Evolutionary conservation across 306 rosid genomes (phyloP).

Genomic region (Chamaecrista fasciculata): DNA sequence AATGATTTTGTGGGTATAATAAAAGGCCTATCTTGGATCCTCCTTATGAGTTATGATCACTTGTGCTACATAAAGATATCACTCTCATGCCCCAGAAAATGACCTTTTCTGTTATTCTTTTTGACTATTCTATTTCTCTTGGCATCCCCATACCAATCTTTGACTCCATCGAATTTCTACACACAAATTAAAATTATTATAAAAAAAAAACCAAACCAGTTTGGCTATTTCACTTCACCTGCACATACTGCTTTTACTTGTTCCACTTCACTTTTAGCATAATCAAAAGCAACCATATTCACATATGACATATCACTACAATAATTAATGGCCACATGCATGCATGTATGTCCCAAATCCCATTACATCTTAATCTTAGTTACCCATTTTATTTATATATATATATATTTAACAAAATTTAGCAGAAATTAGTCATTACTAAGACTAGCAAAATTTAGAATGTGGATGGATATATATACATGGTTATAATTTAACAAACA

Average conservation of each 20-base stretch:
- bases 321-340: slow-evolving; percentile 18
- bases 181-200: slow-evolving; percentile 20
- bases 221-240: too few relatives aligned
- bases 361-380: background rate
- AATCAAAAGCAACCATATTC: slow-evolving; percentile 29
- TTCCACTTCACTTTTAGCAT: slow-evolving; percentile 24
- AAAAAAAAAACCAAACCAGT: slow-evolving; percentile 15
- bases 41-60: slow-evolving; percentile 15
- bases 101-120: slow-evolving; percentile 39
- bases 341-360: background rate
- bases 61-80: slow-evolving; percentile 27
- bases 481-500: slow-evolving; percentile 48
- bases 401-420: slow-evolving; percentile 12
- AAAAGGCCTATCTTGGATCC: slow-evolving; percentile 58
- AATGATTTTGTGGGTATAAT: slow-evolving; percentile 29
- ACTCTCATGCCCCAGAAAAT: slow-evolving; percentile 22
- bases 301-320: slow-evolving; percentile 9
- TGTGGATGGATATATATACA: slow-evolving; percentile 17
- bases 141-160: slow-evolving; percentile 32
- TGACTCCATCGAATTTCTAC: slow-evolving; percentile 30
- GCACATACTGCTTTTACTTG: slow-evolving; percentile 9
- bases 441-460: slow-evolving; percentile 36
- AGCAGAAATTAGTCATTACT: slow-evolving; percentile 13
- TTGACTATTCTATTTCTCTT: slow-evolving; percentile 29
- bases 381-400: slow-evolving; percentile 9